These are phyloP conservation scores for Suhomyces terraborum DNA, from an alignment of 1,139 yeast species.

Conservation along the genomic window DNA sequence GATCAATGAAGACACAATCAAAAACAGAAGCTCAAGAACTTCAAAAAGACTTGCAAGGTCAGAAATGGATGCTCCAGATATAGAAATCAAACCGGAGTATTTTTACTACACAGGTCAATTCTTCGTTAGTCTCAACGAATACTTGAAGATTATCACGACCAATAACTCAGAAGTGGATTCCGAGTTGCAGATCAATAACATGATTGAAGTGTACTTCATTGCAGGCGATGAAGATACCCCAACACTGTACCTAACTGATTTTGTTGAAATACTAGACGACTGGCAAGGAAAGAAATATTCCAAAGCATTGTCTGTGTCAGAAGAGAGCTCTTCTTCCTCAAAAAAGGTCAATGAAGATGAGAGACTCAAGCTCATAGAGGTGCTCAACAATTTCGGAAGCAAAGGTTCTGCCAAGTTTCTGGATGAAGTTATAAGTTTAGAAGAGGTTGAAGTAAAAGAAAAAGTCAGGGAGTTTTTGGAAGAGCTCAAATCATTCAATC, in stretches of 20 bases:
- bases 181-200: slow-evolving; percentile 18
- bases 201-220: slow-evolving; percentile 25
- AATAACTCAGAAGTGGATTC: slow-evolving; percentile 2
- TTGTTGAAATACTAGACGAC: slow-evolving; percentile 25
- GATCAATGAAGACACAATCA: slow-evolving; percentile 1
- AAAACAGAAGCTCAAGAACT: slow-evolving; percentile 30
- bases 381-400: slow-evolving; percentile 39
- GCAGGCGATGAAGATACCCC: slow-evolving; percentile 1
- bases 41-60: slow-evolving; percentile 41
- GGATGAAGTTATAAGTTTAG: slow-evolving; percentile 16
- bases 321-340: slow-evolving; percentile 14
- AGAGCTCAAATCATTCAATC: slow-evolving; percentile 28
- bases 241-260: slow-evolving; percentile 26
- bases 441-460: slow-evolving; percentile 20
- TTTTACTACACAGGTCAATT: slow-evolving; percentile 31
- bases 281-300: slow-evolving; percentile 26
- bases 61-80: slow-evolving; percentile 25
- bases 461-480: slow-evolving; percentile 31
- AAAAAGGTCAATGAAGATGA: slow-evolving; percentile 32
- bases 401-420: slow-evolving; percentile 17
- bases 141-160: slow-evolving; percentile 15
- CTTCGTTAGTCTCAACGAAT: slow-evolving; percentile 24
- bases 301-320: slow-evolving; percentile 19
- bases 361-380: slow-evolving; percentile 39
- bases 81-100: slow-evolving; percentile 24